Conservation (phyloP, 2,329 filamentous ascomycete species). For the Exophiala sp. region DNA sequence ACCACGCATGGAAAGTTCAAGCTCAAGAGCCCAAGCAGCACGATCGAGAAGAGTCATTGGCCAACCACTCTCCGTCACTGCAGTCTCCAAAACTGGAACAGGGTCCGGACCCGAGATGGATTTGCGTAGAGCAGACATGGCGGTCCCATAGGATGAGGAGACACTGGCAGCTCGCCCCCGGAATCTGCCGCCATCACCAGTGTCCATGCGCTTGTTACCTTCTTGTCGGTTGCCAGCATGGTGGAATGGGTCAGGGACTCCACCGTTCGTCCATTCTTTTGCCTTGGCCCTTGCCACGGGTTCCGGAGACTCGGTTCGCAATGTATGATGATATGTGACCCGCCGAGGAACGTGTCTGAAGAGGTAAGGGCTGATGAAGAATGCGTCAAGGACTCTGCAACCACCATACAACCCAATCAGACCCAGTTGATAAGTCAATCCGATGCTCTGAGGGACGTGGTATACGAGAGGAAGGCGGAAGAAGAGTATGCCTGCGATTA, state of each 20-base stretch:
- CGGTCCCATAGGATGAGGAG: not conserved
- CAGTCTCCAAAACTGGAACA: constrained; percentile 37
- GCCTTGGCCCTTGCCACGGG: constrained; percentile 10
- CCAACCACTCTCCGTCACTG: constrained; percentile 39
- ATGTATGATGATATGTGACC: constrained; percentile 41
- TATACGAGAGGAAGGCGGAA: constrained; percentile 42
- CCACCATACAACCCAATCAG: constrained; percentile 44
- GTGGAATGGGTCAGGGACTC: constrained; percentile 19
- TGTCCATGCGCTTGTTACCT: not conserved
- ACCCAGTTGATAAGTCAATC: constrained; percentile 45
- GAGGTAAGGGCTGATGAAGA: constrained; percentile 43
- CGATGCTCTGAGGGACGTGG: constrained; percentile 43
- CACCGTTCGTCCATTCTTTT: constrained; percentile 21
- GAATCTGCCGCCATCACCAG: not conserved
- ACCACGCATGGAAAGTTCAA: constrained; percentile 44
- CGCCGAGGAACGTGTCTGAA: constrained; percentile 41
- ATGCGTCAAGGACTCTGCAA: constrained; percentile 41
- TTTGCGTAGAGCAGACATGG: constrained; percentile 3
- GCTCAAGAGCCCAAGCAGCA: constrained; percentile 44
- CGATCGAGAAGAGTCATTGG: constrained; percentile 39
- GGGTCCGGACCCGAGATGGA: constrained; percentile 28
- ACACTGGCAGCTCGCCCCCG: not conserved
- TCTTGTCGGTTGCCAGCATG: constrained; percentile 1
- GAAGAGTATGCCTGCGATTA: constrained; percentile 39
- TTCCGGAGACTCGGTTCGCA: constrained; percentile 31